These are phyloP conservation scores for Fusarium musae DNA, from an alignment of 2,329 filamentous ascomycete species.

Conservation along the genomic window DNA sequence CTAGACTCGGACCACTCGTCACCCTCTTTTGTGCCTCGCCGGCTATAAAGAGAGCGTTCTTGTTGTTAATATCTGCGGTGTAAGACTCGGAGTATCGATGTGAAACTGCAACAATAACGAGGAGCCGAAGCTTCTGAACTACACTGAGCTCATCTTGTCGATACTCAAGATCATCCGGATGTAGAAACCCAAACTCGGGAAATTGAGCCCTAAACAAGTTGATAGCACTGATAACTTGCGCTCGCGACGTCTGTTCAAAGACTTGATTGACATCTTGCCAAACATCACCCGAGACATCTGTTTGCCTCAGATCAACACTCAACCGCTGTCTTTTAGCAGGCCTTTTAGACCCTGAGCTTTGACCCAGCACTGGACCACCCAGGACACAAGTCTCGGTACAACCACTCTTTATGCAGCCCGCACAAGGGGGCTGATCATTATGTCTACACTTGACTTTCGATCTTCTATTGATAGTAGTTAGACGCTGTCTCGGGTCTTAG, in stretches of 20 bases:
- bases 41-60: conserved; percentile 2
- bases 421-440: conserved; percentile 38
- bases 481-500: background rate
- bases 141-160: conserved; percentile 2
- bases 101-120: conserved; percentile 30
- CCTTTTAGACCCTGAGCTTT: background rate
- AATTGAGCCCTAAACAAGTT: conserved; percentile 38
- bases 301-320: background rate
- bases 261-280: conserved; percentile 14
- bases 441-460: conserved; percentile 45
- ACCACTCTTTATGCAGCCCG: conserved; percentile 36
- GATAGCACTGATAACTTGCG: conserved; percentile 15
- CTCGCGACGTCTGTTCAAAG: conserved; percentile 9
- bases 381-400: conserved; percentile 26
- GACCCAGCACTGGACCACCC: conserved; percentile 24
- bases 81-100: conserved; percentile 16
- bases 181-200: conserved; percentile 39
- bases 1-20: conserved; percentile 19
- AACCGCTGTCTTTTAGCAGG: conserved; percentile 22
- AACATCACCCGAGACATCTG: background rate
- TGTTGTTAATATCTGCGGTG: background rate
- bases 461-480: conserved; percentile 18
- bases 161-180: conserved; percentile 41
- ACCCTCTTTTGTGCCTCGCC: conserved; percentile 30
- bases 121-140: conserved; percentile 27